Base-by-base conservation (phyloP, 2,329 filamentous ascomycete species). In the Xylariales sp. region DNA sequence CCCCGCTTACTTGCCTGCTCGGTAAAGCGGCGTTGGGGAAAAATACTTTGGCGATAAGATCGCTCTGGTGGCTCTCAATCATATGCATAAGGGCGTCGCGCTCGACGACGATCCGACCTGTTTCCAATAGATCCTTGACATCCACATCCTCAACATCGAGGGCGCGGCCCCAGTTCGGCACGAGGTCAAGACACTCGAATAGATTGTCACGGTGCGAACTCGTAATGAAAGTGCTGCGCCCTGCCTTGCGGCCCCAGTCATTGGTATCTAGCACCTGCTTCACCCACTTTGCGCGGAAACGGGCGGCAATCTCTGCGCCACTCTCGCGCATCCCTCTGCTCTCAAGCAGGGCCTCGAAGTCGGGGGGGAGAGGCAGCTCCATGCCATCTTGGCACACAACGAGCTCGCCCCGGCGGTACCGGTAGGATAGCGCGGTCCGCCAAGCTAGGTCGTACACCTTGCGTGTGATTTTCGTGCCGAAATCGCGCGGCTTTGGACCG, bases 381-480 rank as follows among this genome's bases (percentile, higher is more conserved):
- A 93, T 87, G 48, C 89, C 87, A 76, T 93, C 91, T 76, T 95
- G 90, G 75, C 96, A 90, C 49, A 99, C 89, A 72, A 97, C 84
- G 75, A 99, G 83, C 83, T 98, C 93, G 56, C 94, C 96, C 72
- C 90, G 89, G 72, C 91, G 86, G 82, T 96, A 98, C 68, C 96
- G 90, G 83, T 97, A 97, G 77, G 92, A 96, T 72, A 99, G 86
- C 10, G 96, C 96, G 50, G 92, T 98, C 78, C 96, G 89, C 93
- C 93, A 98, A 9, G 96, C 96, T 75, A 97, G 86, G 81, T 98
- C 94, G 83, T 99, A 99, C 55, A 97, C 89, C 83, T 98, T 98
- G 78, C 87, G 87, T 75, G 91, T 94, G 63, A 99, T 85, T 16
- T 87, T 87, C 28, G 94, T 97, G 68, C 89, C 88, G 78, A 99